Conservation (phyloP, 371 early-diverging fungal species). For the Mortierella sp. region DNA sequence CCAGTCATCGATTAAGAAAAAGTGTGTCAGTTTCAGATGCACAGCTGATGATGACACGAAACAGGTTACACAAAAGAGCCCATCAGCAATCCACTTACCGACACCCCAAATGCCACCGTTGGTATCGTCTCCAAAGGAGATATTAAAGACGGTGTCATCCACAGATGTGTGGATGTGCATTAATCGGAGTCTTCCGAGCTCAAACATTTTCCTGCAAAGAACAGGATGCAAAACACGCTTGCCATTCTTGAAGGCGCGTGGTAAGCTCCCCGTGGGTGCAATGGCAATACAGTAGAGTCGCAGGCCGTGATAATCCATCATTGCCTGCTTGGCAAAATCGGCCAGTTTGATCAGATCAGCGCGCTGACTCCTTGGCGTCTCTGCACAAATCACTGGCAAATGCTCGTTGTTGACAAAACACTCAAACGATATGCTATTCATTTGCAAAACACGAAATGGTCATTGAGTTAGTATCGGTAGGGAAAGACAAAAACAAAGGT, state of each 20-base stretch:
- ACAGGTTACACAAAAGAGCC: not conserved
- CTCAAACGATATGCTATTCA: slow-evolving; percentile 71
- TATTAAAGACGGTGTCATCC: slow-evolving; percentile 67
- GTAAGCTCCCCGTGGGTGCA: slow-evolving; percentile 71
- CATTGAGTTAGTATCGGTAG: not conserved
- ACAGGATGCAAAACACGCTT: slow-evolving; percentile 74
- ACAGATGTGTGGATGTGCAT: slow-evolving; percentile 66
- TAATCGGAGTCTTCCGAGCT: slow-evolving; percentile 69
- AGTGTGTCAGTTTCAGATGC: not conserved
- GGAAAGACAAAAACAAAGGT: not conserved
- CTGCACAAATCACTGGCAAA: slow-evolving; percentile 79
- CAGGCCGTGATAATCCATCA: slow-evolving; percentile 71
- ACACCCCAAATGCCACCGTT: slow-evolving; percentile 64
- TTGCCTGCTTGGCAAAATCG: slow-evolving; percentile 63
- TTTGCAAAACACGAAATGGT: not conserved
- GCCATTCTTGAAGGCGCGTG: slow-evolving; percentile 80
- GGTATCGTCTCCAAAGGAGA: slow-evolving; percentile 62
- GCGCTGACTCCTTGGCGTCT: slow-evolving; percentile 64
- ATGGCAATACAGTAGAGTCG: slow-evolving; percentile 72
- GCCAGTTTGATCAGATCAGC: slow-evolving; percentile 67
- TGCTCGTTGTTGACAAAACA: slow-evolving; percentile 74
- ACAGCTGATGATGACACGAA: not conserved
- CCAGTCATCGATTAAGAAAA: not conserved
- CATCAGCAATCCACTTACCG: slow-evolving; percentile 27
- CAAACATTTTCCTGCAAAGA: slow-evolving; percentile 74